These are phyloP conservation scores for Papiliotrema flavescens DNA, from an alignment of 1,284 basidiomycete species.

Conservation along the genomic window DNA sequence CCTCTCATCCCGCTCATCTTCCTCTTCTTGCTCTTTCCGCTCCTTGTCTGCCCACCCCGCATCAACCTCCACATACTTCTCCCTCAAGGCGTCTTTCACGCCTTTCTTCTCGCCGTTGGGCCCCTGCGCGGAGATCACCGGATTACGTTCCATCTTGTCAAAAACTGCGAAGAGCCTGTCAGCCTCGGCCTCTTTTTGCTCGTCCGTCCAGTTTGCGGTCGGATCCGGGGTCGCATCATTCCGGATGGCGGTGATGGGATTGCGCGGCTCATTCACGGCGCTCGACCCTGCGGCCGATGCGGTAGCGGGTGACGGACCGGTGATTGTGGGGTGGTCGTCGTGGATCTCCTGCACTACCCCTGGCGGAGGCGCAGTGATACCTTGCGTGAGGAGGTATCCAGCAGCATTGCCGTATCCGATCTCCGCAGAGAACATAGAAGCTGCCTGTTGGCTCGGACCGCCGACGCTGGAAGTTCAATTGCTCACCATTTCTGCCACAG, in stretches of 20 bases:
- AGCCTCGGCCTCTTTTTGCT: slow-evolving; percentile 86
- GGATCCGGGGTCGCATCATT: slow-evolving; percentile 8
- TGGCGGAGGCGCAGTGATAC: slow-evolving; percentile 61
- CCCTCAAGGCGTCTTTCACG: slow-evolving; percentile 27
- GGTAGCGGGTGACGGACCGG: background rate
- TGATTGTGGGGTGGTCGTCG: background rate
- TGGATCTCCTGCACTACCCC: slow-evolving; percentile 50
- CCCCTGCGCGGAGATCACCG: slow-evolving; percentile 47
- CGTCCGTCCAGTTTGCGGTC: slow-evolving; percentile 70
- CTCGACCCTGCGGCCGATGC: slow-evolving; percentile 69
- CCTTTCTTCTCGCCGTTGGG: slow-evolving; percentile 26
- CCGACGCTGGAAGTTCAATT: background rate
- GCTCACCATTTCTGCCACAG: slow-evolving; percentile 72
- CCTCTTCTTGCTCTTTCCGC: slow-evolving; percentile 26
- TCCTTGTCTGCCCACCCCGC: slow-evolving; percentile 29
- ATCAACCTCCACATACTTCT: slow-evolving; percentile 26
- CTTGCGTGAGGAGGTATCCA: slow-evolving; percentile 84
- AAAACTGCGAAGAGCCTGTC: slow-evolving; percentile 86
- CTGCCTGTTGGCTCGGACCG: slow-evolving; percentile 46
- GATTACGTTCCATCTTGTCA: slow-evolving; percentile 71
- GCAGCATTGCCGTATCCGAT: slow-evolving; percentile 91
- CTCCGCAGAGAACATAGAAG: slow-evolving; percentile 62
- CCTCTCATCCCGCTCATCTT: slow-evolving; percentile 35
- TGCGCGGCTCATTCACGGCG: slow-evolving; percentile 51
- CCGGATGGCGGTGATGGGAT: slow-evolving; percentile 27